Evolutionary conservation across 2,329 filamentous ascomycete species (phyloP).

Genomic region (Cladosporium sp.): DNA sequence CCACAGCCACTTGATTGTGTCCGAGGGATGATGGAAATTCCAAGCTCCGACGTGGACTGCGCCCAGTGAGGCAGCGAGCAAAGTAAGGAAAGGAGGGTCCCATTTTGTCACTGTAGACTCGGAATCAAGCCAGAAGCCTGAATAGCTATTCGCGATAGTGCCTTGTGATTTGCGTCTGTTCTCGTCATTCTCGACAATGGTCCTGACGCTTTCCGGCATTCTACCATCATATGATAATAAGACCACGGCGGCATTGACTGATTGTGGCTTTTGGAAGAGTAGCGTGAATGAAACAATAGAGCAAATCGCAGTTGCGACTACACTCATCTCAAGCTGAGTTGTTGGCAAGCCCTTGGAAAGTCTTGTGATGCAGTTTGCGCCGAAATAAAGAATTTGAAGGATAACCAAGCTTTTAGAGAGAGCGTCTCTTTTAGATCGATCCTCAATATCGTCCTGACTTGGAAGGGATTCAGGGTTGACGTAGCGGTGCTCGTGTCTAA

Average conservation of each 20-base stretch:
- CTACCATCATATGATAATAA: not conserved
- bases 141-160: not conserved
- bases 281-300: not conserved
- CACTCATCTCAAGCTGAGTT: not conserved
- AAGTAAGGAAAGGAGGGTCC: not conserved
- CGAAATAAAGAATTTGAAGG: slow-evolving; percentile 7
- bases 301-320: not conserved
- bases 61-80: not conserved
- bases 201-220: not conserved
- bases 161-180: not conserved
- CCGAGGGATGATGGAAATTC: not conserved
- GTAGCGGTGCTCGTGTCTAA: not conserved
- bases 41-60: slow-evolving; percentile 1
- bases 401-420: slow-evolving; percentile 28
- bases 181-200: not conserved
- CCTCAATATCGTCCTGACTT: slow-evolving; percentile 25
- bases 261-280: not conserved
- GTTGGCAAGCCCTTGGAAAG: not conserved
- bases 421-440: slow-evolving; percentile 36
- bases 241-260: not conserved
- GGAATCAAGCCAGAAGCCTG: no score
- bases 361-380: not conserved
- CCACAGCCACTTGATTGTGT: not conserved
- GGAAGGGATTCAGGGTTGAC: not conserved
- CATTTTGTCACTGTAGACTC: no score